Conservation (phyloP, 164 flowering plant genomes). For the Taxillus chinensis region DNA sequence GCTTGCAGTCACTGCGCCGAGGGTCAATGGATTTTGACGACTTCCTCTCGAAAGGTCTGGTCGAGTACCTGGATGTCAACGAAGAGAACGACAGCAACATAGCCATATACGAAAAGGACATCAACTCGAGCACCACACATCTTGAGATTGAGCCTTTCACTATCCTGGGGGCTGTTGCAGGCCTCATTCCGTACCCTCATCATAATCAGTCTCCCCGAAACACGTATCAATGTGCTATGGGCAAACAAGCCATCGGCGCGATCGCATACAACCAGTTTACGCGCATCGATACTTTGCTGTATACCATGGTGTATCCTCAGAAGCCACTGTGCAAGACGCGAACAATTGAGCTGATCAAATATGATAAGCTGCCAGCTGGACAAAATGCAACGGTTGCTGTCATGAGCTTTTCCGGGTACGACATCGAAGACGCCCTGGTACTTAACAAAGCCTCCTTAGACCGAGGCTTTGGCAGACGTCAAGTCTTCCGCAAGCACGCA, state of each 20-base stretch:
- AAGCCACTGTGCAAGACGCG: slow-evolving; percentile 84
- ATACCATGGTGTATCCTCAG: slow-evolving; percentile 92
- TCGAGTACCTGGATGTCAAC: slow-evolving; percentile 97
- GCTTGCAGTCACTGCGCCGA: too few relatives aligned
- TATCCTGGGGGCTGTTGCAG: slow-evolving; percentile 85
- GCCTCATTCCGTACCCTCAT: slow-evolving; percentile 90
- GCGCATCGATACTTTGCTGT: slow-evolving; percentile 84
- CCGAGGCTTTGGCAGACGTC: slow-evolving; percentile 98
- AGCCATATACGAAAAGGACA: slow-evolving; percentile 79
- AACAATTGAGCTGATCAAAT: slow-evolving; percentile 93
- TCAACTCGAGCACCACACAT: slow-evolving; percentile 66
- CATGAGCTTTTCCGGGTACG: slow-evolving; percentile 97
- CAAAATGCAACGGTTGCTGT: slow-evolving; percentile 99
- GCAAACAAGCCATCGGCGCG: slow-evolving; percentile 99
- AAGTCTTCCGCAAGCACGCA: too few relatives aligned
- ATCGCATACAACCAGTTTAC: slow-evolving; percentile 90
- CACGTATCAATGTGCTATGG: slow-evolving; percentile 99
- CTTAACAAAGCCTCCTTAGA: slow-evolving; percentile 96
- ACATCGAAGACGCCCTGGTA: slow-evolving; percentile 98
- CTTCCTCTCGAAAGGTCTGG: slow-evolving; percentile 75
- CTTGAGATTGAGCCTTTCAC: slow-evolving; percentile 98
- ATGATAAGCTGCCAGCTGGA: slow-evolving; percentile 96
- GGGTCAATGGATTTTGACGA: too few relatives aligned
- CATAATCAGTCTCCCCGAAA: slow-evolving; percentile 99
- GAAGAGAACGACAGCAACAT: slow-evolving; percentile 97